Evolutionary conservation across 2,329 filamentous ascomycete species (phyloP), one percentile per base, ranked within the genome.

Genomic region (Ophiostoma populinum): DNA sequence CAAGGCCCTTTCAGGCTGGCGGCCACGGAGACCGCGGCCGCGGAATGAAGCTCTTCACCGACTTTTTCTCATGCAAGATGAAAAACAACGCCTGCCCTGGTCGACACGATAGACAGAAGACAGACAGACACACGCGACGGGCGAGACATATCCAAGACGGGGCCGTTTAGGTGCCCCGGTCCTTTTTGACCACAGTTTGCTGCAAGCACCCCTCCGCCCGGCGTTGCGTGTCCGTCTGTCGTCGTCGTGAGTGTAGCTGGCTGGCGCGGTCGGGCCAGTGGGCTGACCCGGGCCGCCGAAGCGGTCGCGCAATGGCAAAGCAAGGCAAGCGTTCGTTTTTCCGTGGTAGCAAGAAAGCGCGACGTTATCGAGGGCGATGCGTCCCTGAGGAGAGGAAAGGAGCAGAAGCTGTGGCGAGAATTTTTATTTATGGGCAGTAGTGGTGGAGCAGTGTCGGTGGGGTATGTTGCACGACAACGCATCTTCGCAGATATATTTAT

Each of bases 31-130:
- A 20, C 34, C 29, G 7, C 19, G 21, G 33, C 7, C 12, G 24
- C 29, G 19, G 6, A 3, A 41, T 42, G 43, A 45, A 45, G 43
- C 43, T 43, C 40, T 45, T 45, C 43, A 45, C 43, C 43, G 43
- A 45, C 43, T 45, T 45, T 45, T 43, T 45, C 43, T 42, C 43
- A 45, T 45, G 43, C 43, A 38, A 39, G 31, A 32, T 37, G 32
- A 37, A 38, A 43, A 37, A 24, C 19, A 15, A 22, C 20, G 12
- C 3, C 7, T 11, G 2, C 24, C 20, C 6, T 17, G 13, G 11
- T 10, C 7, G 15, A 20, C 15, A 15, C 11, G 28, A 9, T 17
- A 20, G n/a, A 21, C 22, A 13, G 4, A 5, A 19, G 30, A 20
- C 7, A 24, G 5, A 30, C 10, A 30, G 12, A 31, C 18, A 21